phyloP scores from a whole-genome alignment of 352 stramenopile species.

The Phytophthora macrochlamydospora region DNA sequence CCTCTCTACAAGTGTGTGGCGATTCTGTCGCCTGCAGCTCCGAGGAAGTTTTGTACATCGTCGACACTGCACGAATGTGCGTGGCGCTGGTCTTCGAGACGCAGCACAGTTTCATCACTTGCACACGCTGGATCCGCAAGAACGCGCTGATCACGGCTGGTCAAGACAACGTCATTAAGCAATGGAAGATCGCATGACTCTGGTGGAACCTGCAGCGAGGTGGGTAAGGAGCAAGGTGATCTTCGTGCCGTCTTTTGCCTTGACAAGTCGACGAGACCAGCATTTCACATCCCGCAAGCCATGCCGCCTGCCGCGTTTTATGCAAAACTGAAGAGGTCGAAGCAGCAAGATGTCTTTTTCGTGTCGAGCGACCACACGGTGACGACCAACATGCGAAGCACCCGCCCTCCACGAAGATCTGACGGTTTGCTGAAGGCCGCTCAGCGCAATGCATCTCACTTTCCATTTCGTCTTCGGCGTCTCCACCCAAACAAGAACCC shows the following conservation, averaged over 20 bases:
- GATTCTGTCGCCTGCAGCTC: constrained; percentile 57
- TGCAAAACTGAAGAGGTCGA: constrained; percentile 17
- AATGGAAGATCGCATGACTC: constrained; percentile 53
- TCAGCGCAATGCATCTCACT: neutral
- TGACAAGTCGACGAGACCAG: neutral
- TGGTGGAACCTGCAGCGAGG: too few species aligned
- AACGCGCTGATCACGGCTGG: constrained; percentile 52
- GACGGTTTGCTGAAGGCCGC: neutral
- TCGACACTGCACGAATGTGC: constrained; percentile 46
- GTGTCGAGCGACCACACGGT: constrained; percentile 12
- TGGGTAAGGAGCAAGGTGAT: neutral
- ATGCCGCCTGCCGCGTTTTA: neutral
- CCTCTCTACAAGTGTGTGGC: constrained; percentile 51
- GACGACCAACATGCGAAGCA: neutral
- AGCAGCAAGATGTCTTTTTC: constrained; percentile 14
- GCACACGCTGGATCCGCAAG: constrained; percentile 56
- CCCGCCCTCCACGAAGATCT: constrained; percentile 3
- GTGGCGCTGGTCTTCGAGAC: constrained; percentile 50
- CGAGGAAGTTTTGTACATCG: constrained; percentile 62
- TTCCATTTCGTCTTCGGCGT: constrained; percentile 7
- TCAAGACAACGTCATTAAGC: constrained; percentile 77
- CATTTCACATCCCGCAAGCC: neutral
- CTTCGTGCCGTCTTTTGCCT: neutral
- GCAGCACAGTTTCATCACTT: constrained; percentile 69
- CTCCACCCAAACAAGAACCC: neutral